Evolutionary conservation across 371 early-diverging fungal genomes (phyloP), one percentile per base, ranked within the genome.

Genomic region (Catenaria anguillulae): DNA sequence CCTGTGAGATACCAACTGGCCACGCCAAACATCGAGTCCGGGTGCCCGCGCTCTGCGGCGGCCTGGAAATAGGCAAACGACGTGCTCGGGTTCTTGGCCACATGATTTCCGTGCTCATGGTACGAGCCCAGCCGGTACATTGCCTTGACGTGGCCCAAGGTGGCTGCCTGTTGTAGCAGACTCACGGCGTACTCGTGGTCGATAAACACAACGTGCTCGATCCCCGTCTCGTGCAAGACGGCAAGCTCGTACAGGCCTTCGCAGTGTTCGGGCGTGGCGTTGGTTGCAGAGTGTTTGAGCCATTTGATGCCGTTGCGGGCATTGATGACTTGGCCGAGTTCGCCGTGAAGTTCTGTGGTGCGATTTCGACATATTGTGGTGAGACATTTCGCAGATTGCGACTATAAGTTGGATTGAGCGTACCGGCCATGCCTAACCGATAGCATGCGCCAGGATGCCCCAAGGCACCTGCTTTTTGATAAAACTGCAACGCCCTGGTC

Each of bases 1-100:
- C 97, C 98, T 1, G 90, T 88, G n/a, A 97, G 71, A 66, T 93
- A 95, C 95, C 96, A 97, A 3, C 92, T 91, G 26, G 90, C 85
- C 34, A 98, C 75, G 2, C 92, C 92, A 71, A 96, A 84, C 73
- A 92, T 87, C 29, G 96, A 90, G 56, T 93, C 91, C 5, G 88
- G 84, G 63, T 96, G 84, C 35, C 86, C 88, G 56, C 87, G 86
- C 56, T 88, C 82, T 2, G 95, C 93, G 0, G 97, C 95, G 23
- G 82, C 74, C 60, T 77, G 77, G 68, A 91, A 92, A 64, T 80
- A 87, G 61, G 82, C 84, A 61, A 86, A 82, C 13, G 83, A 82
- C 36, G 80, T 69, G 24, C 79, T 81, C 17, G 86, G 78, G 8
- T 15, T 34, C 34, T 17, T 55, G 66, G 56, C 81, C 79, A 31